Evolutionary conservation across 225 moss, liverwort and hornwort genomes (phyloP), one percentile per base, ranked within the genome.

Genomic region (Pleurozium schreberi): DNA sequence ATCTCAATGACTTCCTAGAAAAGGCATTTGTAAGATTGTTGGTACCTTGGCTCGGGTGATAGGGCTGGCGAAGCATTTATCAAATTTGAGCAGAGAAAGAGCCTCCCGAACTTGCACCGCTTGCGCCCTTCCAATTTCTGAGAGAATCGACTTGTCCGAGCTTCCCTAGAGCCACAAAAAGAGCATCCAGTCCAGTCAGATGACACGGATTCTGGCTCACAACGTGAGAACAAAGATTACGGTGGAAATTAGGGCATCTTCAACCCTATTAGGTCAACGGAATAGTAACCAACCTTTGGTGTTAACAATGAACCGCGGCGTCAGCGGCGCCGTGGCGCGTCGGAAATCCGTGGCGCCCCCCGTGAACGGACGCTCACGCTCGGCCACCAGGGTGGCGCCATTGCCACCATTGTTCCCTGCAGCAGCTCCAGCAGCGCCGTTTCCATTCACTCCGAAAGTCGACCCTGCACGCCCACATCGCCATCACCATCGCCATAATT

Each of bases 31-130:
- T 27, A 49, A 33, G 8, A 6, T 57, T 59, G 68, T 27, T n/a
- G 45, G 88, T 86, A 80, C 95, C 94, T 92, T 97, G 43, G 97
- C 97, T 28, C 97, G 92, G 11, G 95, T 93, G 85, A 97, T 97
- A 4, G 97, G 97, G 84, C 97, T 97, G 34, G 97, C 95, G 73
- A 93, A 97, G 87, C 97, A 97, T 59, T 66, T 66, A 45, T 87
- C 93, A 57, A 97, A 97, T 28, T 93, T 90, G 74, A 96, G 87
- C 50, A 65, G 90, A 60, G 88, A 74, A 45, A 97, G 90, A 18
- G 96, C 88, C 31, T 95, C 93, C 45, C 96, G 95, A 75, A 94
- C 94, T 87, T 85, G 93, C 90, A 91, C n/a, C 27, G 96, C 97
- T 92, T 97, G 97, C 40, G 30, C 70, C 85, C 84, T 89, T 49